These are phyloP conservation scores for Chalciporus piperatus DNA, from an alignment of 768 basidiomycete genomes.

Conservation along the genomic window DNA sequence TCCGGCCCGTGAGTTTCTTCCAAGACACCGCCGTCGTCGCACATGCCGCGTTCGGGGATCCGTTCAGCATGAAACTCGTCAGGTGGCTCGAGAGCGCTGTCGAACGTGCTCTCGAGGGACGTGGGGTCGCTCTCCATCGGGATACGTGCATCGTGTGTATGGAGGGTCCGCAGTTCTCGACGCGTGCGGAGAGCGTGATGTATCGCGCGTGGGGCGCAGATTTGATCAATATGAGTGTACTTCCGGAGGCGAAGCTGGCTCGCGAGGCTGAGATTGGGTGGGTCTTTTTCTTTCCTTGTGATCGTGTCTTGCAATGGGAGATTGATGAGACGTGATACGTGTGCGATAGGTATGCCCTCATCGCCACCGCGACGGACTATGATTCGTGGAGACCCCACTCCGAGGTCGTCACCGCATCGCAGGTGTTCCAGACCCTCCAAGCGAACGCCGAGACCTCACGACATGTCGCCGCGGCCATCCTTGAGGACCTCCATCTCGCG, in stretches of 20 bases:
- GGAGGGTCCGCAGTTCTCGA: slow-evolving; percentile 98
- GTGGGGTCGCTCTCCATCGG: slow-evolving; percentile 67
- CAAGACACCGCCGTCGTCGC: slow-evolving; percentile 79
- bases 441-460: slow-evolving; percentile 87
- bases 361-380: slow-evolving; percentile 91
- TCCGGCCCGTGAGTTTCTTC: slow-evolving; percentile 88
- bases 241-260: slow-evolving; percentile 97
- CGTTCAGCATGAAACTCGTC: slow-evolving; percentile 67
- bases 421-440: slow-evolving; percentile 86
- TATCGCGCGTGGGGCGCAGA: slow-evolving; percentile 91
- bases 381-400: slow-evolving; percentile 88
- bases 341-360: slow-evolving; percentile 74
- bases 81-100: slow-evolving; percentile 67
- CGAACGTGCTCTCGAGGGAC: slow-evolving; percentile 59
- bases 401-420: slow-evolving; percentile 83
- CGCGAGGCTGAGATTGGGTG: slow-evolving; percentile 93
- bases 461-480: slow-evolving; percentile 63
- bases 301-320: background rate
- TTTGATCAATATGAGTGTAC: slow-evolving; percentile 94
- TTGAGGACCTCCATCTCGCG: slow-evolving; percentile 65
- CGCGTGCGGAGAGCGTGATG: slow-evolving; percentile 94
- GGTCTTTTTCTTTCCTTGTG: background rate
- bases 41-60: slow-evolving; percentile 93
- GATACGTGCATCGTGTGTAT: slow-evolving; percentile 91
- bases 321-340: background rate